Base-by-base conservation (phyloP, 805 yeast genomes). In the Candida tibetensis region DNA sequence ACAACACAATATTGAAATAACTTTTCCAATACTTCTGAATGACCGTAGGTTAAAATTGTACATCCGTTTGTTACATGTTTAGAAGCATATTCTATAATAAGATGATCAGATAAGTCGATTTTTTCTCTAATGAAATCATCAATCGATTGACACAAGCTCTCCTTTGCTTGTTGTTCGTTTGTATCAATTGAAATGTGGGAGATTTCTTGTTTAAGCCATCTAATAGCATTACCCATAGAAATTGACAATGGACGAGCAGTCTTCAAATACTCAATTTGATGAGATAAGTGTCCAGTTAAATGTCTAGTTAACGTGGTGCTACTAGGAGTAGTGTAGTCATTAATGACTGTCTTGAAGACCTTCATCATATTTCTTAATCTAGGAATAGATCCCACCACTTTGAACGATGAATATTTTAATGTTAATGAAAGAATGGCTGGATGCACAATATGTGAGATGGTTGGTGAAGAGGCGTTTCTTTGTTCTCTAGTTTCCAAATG, bases 131-230 rank as follows among this genome's bases (percentile, higher is more conserved):
- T 81, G 58, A 86, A 93, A 29, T 74, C 81, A 47, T 86, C 90
- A 49, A 93, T 90, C 46, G 77, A 76, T 33, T 73, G 81, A 41
- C 77, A 63, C 40, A 93, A 69, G 25, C 71, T 65, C 10, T 57
- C 61, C 55, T 87, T 89, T 18, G 96, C 95, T 22, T 74, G 74
- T 13, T 62, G 69, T 40, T 85, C 93, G 18, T 72, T 59, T 21
- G 79, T 69, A 45, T 85, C 95, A 39, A 90, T 81, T 41, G 89
- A 81, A 34, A 91, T 78, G 30, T 77, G 73, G 1, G 96, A 80
- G 39, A 93, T 91, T 58, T 86, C 91, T 66, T 91, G 98, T 56
- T 93, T 93, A 46, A 93, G 73, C 96, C 97, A 90, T 52, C 99
- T 79, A 48, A 93, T 93, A 2, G 97, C 91, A 66, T 90, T 93